Evolutionary conservation across 139 green algal species (phyloP), one percentile per base, ranked within the genome.

Genomic region (Chlorella sp.): DNA sequence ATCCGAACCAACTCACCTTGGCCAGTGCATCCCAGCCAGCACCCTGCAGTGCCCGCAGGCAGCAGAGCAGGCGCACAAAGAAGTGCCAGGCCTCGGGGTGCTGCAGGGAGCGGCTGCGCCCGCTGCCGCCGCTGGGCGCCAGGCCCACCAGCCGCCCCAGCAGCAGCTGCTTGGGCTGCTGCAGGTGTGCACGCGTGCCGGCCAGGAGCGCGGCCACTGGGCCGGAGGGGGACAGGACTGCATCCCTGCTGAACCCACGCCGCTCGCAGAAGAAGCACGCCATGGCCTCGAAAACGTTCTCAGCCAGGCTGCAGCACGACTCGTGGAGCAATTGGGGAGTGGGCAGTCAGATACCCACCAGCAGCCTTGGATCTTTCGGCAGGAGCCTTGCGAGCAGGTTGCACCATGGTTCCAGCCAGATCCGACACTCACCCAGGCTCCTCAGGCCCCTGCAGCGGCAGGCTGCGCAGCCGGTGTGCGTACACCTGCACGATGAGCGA

Each of bases 11-110:
- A 20, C 83, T 34, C 28, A 85, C 85, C 85, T 88, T 82, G 21
- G 82, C 36, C 1, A 88, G 67, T 15, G 13, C 41, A 23, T 70
- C 79, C 85, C 85, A 88, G 34, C 23, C 44, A 32, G 67, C 81
- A 25, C 34, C 82, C n/a, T 89, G 75, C 79, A 93, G 79, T 15
- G 83, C 56, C 21, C 84, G 69, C 70, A 92, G 74, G 89, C 90
- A 91, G 85, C 89, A 75, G 70, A 93, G 85, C 39, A 85, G 32
- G n/a, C 89, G 73, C 63, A 91, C 79, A 55, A 91, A 86, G 82
- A 91, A 90, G 72, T 87, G 88, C 85, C 87, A 92, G 69, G 87
- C 30, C 15, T 65, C 57, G 0, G 78, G 39, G 36, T 69, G 84
- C 65, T 81, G 87, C 47, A 72, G 26, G 38, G 30, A 28, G 60